These are phyloP conservation scores for Zasmidium angulare DNA, from an alignment of 2,329 filamentous ascomycete species.

Conservation along the genomic window DNA sequence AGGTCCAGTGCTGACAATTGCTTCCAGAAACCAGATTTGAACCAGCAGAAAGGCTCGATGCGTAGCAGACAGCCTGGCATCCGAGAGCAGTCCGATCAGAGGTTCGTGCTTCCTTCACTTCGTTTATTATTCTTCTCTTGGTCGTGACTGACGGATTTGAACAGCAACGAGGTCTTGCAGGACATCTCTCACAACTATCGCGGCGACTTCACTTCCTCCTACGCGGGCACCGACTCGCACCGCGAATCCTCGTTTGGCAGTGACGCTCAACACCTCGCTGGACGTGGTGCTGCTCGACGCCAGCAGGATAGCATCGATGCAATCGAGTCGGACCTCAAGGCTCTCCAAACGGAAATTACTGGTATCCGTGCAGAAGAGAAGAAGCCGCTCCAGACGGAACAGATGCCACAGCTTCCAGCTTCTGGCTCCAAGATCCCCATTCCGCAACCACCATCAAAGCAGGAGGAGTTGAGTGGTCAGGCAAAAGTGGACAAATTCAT, in stretches of 20 bases:
- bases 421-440: background rate
- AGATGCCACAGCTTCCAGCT: background rate
- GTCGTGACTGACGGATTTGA: background rate
- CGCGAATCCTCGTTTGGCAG: conserved; percentile 4
- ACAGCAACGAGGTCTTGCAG: conserved; percentile 22
- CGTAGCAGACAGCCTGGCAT: conserved; percentile 7
- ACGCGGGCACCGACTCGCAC: conserved; percentile 14
- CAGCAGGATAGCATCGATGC: conserved; percentile 5
- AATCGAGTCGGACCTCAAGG: background rate
- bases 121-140: conserved; percentile 3
- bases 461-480: background rate
- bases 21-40: background rate
- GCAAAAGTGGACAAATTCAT: background rate
- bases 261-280: conserved; percentile 1
- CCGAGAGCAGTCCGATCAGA: conserved; percentile 18
- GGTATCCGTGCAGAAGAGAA: background rate
- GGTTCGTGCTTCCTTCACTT: conserved; percentile 12
- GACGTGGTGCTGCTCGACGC: background rate
- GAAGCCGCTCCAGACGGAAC: background rate
- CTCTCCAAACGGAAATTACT: background rate
- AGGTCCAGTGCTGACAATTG: background rate
- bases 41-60: background rate
- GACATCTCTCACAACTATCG: conserved; percentile 20
- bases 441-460: background rate
- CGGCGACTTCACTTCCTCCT: conserved; percentile 13